These are phyloP conservation scores for Xylaria sp. DNA, from an alignment of 2,329 filamentous ascomycete genomes.

Conservation along the genomic window DNA sequence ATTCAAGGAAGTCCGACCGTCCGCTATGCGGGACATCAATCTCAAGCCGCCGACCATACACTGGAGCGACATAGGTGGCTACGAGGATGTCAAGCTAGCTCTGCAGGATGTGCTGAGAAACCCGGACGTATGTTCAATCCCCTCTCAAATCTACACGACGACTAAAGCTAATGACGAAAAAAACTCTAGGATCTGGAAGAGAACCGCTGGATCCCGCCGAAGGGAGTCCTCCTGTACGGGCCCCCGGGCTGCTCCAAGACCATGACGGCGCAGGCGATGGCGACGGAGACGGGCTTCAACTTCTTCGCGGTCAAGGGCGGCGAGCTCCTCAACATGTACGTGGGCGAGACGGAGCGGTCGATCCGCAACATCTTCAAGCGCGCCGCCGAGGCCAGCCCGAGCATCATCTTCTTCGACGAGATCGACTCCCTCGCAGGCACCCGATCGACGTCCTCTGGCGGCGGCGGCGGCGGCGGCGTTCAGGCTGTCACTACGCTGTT, in stretches of 20 bases:
- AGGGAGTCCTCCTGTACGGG: slow-evolving; percentile 88
- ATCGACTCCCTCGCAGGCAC: slow-evolving; percentile 83
- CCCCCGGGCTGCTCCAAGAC: slow-evolving; percentile 97
- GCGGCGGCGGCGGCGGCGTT: slow-evolving; percentile 61
- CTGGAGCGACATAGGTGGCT: slow-evolving; percentile 90
- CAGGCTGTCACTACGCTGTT: slow-evolving; percentile 90
- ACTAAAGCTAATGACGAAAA: background rate
- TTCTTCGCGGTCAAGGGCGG: slow-evolving; percentile 95
- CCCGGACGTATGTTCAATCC: slow-evolving; percentile 47
- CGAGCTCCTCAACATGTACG: slow-evolving; percentile 95
- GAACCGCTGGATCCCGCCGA: slow-evolving; percentile 68
- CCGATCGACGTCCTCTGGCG: slow-evolving; percentile 51
- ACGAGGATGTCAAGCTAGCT: slow-evolving; percentile 75
- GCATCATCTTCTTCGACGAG: slow-evolving; percentile 97
- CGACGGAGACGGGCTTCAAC: slow-evolving; percentile 89
- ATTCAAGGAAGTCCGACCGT: slow-evolving; percentile 76
- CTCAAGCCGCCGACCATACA: slow-evolving; percentile 85
- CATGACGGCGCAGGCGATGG: slow-evolving; percentile 87
- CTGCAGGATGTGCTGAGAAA: slow-evolving; percentile 61
- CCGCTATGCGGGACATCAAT: slow-evolving; percentile 89
- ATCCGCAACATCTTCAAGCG: slow-evolving; percentile 87
- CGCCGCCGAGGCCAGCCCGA: slow-evolving; percentile 84
- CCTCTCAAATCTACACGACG: background rate
- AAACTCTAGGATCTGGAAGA: slow-evolving; percentile 46
- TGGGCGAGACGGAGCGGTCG: slow-evolving; percentile 90